Evolutionary conservation across 2,329 filamentous ascomycete genomes (phyloP), one percentile per base, ranked within the genome.

Genomic region (Claviceps arundinis): DNA sequence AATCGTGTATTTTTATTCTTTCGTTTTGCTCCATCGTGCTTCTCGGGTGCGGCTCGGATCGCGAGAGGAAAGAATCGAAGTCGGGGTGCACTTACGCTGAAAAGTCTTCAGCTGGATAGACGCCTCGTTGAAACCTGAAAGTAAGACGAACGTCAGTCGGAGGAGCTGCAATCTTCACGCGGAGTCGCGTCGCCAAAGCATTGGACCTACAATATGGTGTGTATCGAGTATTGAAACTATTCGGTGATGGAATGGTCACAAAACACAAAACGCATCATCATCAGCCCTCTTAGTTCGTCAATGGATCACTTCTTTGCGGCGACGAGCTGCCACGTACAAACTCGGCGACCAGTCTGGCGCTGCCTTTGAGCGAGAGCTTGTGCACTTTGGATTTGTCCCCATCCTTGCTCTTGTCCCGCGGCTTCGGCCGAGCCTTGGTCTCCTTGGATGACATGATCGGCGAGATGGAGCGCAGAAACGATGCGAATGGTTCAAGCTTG

Each of bases 151-250:
- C n/a, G 43, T 52, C 42, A 44, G 49, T 37, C 5, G 11, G 11
- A 55, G 13, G 41, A 34, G 30, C 30, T 34, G 19, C 41, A 5
- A 14, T 4, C 11, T 11, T 24, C 11, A 7, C 11, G 0, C 5
- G 24, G 24, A 26, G 26, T 19, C 30, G 26, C 19, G 11, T 37
- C 9, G 30, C 7, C 24, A 19, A 34, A 17, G 5, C 2, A 6
- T 30, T 11, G 41, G 1, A 5, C 80, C 62, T 77, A 93, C 82
- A 98, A 76, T 54, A 98, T 97, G 0, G 90, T 94, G 64, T 98
- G 93, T 65, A 97, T 96, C 1, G 89, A 96, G 70, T 95, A 98
- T 75, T 98, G 89, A 65, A 98, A 98, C 81, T 87, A 61, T 7
- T 16, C 30, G 26, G 26, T 13, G 17, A n/a, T 42, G 41, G 43